Evolutionary conservation across 805 yeast species (phyloP).

Genomic region (Trichomonascus vanleenenianus): DNA sequence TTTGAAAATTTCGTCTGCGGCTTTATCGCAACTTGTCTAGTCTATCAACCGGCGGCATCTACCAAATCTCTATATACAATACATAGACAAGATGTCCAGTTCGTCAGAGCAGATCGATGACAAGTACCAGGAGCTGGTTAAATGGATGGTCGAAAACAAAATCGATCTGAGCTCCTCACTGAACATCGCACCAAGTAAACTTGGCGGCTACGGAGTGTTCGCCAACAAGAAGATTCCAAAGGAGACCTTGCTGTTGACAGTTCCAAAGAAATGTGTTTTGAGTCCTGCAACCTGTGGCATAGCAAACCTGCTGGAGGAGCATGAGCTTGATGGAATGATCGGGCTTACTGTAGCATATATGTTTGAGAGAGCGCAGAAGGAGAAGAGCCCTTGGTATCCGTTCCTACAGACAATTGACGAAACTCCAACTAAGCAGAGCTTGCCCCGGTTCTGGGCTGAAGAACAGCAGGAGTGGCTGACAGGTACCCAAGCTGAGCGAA

Average conservation of each 20-base stretch:
- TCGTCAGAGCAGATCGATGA: not conserved
- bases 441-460: slow-evolving; percentile 60
- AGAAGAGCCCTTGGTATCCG: slow-evolving; percentile 72
- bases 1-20: not conserved
- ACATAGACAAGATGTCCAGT: too few species aligned
- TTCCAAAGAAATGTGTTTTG: slow-evolving; percentile 29
- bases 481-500: slow-evolving; percentile 55
- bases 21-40: not conserved
- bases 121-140: slow-evolving; percentile 26
- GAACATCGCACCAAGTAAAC: slow-evolving; percentile 37
- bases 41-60: too few species aligned
- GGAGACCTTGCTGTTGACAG: slow-evolving; percentile 27
- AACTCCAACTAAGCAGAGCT: slow-evolving; percentile 22
- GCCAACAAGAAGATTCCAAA: slow-evolving; percentile 36
- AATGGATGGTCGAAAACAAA: slow-evolving; percentile 50
- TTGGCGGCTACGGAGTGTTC: slow-evolving; percentile 73
- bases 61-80: not conserved
- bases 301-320: slow-evolving; percentile 59
- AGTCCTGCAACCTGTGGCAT: slow-evolving; percentile 37
- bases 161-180: slow-evolving; percentile 49
- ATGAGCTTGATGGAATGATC: slow-evolving; percentile 52
- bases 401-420: slow-evolving; percentile 42
- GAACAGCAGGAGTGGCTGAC: slow-evolving; percentile 38
- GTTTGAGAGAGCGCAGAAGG: slow-evolving; percentile 55
- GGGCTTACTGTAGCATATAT: slow-evolving; percentile 62